Evolutionary conservation across 768 basidiomycete species (phyloP), one percentile per base, ranked within the genome.

Genomic region (Lactarius evosmus): DNA sequence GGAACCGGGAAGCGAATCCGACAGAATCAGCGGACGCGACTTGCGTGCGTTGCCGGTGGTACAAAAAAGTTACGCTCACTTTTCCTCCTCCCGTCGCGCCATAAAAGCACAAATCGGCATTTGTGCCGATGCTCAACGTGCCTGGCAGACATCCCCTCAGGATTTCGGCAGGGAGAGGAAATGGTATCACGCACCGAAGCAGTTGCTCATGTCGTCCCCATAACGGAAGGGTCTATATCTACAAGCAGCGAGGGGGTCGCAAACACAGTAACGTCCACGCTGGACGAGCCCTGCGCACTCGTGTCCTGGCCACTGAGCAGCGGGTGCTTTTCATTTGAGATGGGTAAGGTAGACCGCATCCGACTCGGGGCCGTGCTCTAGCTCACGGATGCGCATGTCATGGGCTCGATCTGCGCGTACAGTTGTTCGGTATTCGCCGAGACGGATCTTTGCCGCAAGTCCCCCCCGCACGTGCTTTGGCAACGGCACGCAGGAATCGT

Each of bases 381-480:
- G 62, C 46, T 64, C 68, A 14, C 54, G 62, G 9, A 69, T 63
- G 25, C 68, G 68, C 51, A 53, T 1, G 53, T 56, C 62, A 69
- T 40, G 56, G 63, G 70, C 19, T 61, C 66, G 25, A 69, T 56
- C 19, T 61, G 56, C 40, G 38, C 44, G 44, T 64, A 62, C 12
- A 91, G 78, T 62, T 91, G 86, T 67, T 85, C 84, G 0, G 87
- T 89, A 68, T 85, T 85, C 27, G 89, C 80, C 29, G 90, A 80
- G 30, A 88, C 75, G 61, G 87, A 76, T 29, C 84, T 83, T 57
- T 1, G 7, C 29, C 4, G 36, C 5, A 34, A 2, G 36, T 17
- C 4, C 12, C 46, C 25, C 16, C 51, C 29, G 51, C n/a, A 8
- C 8, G 30, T 33, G 19, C 36, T 14, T 38, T n/a, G 33, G 27